Conservation (phyloP, 78 protist species). For the Salpingoeca rosetta region DNA sequence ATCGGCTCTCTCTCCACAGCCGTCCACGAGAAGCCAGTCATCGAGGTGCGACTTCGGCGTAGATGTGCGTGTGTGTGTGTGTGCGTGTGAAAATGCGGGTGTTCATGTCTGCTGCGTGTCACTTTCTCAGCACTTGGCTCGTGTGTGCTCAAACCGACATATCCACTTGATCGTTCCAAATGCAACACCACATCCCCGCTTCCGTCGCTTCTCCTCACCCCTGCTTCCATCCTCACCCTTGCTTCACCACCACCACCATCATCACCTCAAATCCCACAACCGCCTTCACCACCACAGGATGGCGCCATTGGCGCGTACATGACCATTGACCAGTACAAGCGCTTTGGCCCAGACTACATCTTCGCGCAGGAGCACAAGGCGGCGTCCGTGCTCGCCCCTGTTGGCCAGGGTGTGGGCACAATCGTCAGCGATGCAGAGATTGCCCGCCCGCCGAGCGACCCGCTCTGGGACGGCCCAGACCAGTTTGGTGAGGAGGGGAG, state of each 20-base stretch:
- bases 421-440: not conserved
- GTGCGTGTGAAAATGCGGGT: no score
- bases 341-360: not conserved
- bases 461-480: not conserved
- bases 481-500: not conserved
- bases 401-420: not conserved
- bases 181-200: no score
- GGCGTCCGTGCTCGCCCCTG: not conserved
- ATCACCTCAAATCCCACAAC: no score
- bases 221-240: not conserved
- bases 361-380: not conserved
- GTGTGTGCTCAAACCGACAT: no score
- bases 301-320: not conserved
- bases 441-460: not conserved
- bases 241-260: no score
- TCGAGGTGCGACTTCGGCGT: no score
- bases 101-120: no score
- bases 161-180: no score
- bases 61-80: no score
- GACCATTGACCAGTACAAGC: not conserved
- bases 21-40: not conserved
- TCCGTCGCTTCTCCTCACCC: not conserved
- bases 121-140: no score
- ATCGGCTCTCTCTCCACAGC: not conserved
- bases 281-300: not conserved